Conservation (phyloP, 164 flowering plant species). For the Platanus orientalis region DNA sequence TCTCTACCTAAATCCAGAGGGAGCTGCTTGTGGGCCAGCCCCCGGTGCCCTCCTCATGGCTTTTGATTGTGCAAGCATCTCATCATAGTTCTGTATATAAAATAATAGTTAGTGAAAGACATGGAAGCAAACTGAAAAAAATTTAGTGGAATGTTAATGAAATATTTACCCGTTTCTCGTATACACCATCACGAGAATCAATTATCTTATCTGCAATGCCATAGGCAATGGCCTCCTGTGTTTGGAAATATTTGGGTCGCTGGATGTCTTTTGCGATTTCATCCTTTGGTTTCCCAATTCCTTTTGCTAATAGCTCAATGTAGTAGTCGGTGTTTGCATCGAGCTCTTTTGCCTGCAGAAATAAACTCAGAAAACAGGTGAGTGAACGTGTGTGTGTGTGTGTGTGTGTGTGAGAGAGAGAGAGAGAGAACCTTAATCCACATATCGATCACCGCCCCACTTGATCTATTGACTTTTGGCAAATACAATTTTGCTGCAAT, state of each 20-base stretch:
- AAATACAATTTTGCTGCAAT: conserved; percentile 75
- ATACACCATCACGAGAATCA: conserved; percentile 42
- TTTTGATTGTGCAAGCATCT: conserved; percentile 61
- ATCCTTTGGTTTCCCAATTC: conserved; percentile 73
- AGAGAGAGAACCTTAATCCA: conserved; percentile 68
- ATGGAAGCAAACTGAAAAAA: neutral
- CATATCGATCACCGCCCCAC: conserved; percentile 77
- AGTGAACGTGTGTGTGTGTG: neutral
- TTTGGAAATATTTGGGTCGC: conserved; percentile 52
- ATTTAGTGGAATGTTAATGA: too few relatives aligned
- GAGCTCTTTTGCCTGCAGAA: conserved; percentile 76
- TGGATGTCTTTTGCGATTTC: conserved; percentile 62
- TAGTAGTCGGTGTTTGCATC: conserved; percentile 67
- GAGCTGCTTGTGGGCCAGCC: conserved; percentile 56
- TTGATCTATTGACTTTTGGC: conserved; percentile 65
- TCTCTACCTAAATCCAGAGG: conserved; percentile 51
- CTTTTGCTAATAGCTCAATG: conserved; percentile 70
- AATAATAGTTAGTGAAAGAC: neutral
- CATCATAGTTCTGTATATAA: conserved; percentile 50
- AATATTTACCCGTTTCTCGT: conserved; percentile 57
- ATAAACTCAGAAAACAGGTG: neutral
- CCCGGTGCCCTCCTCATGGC: conserved; percentile 55
- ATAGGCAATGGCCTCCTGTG: conserved; percentile 79
- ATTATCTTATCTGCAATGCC: conserved; percentile 86
- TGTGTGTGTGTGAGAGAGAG: conserved; percentile 5